Conservation (phyloP, 2,329 filamentous ascomycete species). For the Triangularia verruculosa region DNA sequence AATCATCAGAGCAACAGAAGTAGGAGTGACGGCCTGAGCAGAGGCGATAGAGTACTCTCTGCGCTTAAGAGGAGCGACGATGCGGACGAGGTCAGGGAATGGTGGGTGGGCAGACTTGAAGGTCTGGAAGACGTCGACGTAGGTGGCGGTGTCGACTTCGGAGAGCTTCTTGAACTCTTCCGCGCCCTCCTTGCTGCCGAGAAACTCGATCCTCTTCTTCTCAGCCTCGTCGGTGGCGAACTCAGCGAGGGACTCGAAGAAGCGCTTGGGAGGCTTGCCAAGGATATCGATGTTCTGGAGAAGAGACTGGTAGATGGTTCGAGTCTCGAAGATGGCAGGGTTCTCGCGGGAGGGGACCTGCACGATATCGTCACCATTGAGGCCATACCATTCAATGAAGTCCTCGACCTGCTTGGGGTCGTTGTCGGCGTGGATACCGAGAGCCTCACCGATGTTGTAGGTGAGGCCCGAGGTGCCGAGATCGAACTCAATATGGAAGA, state of each 20-base stretch:
- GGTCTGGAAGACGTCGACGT: constrained; percentile 83
- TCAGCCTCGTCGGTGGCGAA: constrained; percentile 81
- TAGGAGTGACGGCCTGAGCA: constrained; percentile 89
- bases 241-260: constrained; percentile 89
- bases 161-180: constrained; percentile 88
- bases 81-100: constrained; percentile 84
- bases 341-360: constrained; percentile 87
- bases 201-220: constrained; percentile 71
- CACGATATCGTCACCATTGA: constrained; percentile 80
- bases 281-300: constrained; percentile 95
- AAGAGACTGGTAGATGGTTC: constrained; percentile 89
- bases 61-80: constrained; percentile 89
- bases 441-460: constrained; percentile 95
- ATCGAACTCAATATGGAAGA: constrained; percentile 99
- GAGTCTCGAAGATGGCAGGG: constrained; percentile 69
- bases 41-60: constrained; percentile 99
- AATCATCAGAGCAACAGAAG: constrained; percentile 88
- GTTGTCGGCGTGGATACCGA: constrained; percentile 95
- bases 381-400: constrained; percentile 87
- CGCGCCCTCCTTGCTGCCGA: constrained; percentile 76
- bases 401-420: constrained; percentile 72
- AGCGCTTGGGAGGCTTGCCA: constrained; percentile 92
- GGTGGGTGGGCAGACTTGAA: constrained; percentile 84
- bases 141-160: constrained; percentile 89
- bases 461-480: constrained; percentile 85